These are phyloP conservation scores for Dianthus caryophyllus DNA, from an alignment of 148 eudicot species.

Conservation along the genomic window DNA sequence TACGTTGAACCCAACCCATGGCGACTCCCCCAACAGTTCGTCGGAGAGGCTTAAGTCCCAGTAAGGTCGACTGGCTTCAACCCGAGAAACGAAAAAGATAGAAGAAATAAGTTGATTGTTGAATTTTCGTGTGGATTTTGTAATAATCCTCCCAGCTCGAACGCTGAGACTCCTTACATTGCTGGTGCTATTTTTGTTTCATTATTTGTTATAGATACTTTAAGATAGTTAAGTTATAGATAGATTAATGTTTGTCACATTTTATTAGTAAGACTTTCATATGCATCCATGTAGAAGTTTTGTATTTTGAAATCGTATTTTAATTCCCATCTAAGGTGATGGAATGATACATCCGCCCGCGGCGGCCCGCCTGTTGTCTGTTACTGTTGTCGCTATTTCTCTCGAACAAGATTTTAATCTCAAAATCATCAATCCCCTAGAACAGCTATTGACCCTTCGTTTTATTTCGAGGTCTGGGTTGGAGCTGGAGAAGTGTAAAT, in stretches of 20 bases:
- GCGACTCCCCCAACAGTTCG: conserved; percentile 42
- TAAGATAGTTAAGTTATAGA: conserved; percentile 5
- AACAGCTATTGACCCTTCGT: no score
- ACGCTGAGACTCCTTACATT: conserved; percentile 8
- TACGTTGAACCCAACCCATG: conserved; percentile 33
- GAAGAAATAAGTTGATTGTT: conserved; percentile 7
- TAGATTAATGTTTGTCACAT: conserved; percentile 11
- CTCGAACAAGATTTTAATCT: no score
- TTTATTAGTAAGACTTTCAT: not conserved
- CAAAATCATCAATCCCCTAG: no score
- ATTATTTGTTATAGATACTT: conserved; percentile 20
- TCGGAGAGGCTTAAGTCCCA: conserved; percentile 38
- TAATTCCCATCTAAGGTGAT: not conserved
- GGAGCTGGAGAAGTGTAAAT: no score
- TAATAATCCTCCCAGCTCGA: conserved; percentile 26
- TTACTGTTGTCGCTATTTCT: no score
- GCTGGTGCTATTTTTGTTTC: conserved; percentile 5
- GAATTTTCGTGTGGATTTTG: conserved; percentile 12
- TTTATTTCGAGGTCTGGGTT: no score
- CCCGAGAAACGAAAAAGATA: not conserved
- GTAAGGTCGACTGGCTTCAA: conserved; percentile 17
- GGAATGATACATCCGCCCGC: no score
- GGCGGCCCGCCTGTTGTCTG: no score
- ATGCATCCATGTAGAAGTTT: conserved; percentile 14
- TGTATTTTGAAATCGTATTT: conserved; percentile 14